A percentile compares a stretch with the other conserved stretches of the same genome.
phyloP scores from a whole-genome alignment of 1,284 basidiomycete genomes.

The Tremellales sp. region DNA sequence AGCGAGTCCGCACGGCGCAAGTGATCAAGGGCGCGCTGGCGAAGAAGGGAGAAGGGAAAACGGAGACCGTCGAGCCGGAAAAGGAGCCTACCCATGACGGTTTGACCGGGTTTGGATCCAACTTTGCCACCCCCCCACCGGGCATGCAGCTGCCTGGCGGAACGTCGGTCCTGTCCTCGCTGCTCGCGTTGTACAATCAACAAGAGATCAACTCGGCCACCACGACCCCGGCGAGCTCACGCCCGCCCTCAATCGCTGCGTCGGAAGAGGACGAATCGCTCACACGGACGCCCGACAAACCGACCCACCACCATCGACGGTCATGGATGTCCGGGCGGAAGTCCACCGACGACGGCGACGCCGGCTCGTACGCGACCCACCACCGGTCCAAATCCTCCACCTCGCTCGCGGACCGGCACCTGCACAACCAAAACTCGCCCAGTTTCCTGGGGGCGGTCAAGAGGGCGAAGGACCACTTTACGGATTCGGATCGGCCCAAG shows the following conservation, averaged over 20 bases:
- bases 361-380: not conserved
- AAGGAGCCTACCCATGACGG: constrained; percentile 15
- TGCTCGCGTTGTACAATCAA: constrained; percentile 42
- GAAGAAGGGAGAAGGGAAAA: constrained; percentile 16
- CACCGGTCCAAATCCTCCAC: constrained; percentile 13
- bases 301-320: constrained; percentile 2
- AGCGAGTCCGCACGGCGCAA: too few species aligned
- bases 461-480: constrained; percentile 20
- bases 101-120: constrained; percentile 31
- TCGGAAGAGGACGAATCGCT: constrained; percentile 27
- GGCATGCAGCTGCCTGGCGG: constrained; percentile 25
- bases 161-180: constrained; percentile 41
- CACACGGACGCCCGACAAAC: constrained; percentile 26
- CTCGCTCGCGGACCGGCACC: not conserved
- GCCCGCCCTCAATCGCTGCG: constrained; percentile 19
- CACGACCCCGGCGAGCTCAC: constrained; percentile 42
- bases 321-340: constrained; percentile 1
- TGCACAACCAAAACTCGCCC: constrained; percentile 1
- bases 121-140: constrained; percentile 10
- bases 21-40: constrained; percentile 14
- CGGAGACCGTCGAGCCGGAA: too few species aligned
- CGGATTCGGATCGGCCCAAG: constrained; percentile 51
- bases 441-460: constrained; percentile 17
- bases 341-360: not conserved
- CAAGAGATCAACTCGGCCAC: constrained; percentile 29